A percentile compares a stretch with the other conserved stretches of the same genome.
These are phyloP conservation scores for Dictyostelium intermedium DNA, from an alignment of 78 protist species.

Conservation along the genomic window DNA sequence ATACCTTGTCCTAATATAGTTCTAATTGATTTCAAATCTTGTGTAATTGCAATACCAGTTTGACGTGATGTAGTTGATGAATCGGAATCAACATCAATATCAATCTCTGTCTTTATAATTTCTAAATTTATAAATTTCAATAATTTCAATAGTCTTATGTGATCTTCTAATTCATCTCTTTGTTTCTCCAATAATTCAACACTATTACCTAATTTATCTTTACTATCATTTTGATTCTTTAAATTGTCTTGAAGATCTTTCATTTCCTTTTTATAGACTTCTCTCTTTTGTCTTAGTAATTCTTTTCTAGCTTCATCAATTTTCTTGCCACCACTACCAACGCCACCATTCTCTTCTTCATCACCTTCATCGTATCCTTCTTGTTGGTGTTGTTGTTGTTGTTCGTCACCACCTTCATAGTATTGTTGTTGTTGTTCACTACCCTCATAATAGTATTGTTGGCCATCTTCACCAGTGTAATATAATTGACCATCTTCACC, in stretches of 20 bases:
- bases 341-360: constrained; percentile 1
- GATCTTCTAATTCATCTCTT: constrained; percentile 6
- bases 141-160: background rate
- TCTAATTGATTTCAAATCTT: constrained; percentile 36
- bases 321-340: background rate
- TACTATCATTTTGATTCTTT: constrained; percentile 11
- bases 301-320: constrained; percentile 15
- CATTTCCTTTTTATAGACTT: constrained; percentile 49
- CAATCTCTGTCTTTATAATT: constrained; percentile 28
- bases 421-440: constrained; percentile 11
- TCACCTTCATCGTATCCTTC: background rate
- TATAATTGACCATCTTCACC: background rate
- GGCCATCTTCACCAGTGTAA: background rate
- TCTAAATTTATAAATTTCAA: constrained; percentile 31
- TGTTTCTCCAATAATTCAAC: constrained; percentile 25
- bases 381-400: background rate
- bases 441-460: background rate
- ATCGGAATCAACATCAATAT: constrained; percentile 42
- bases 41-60: constrained; percentile 48
- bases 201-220: constrained; percentile 3
- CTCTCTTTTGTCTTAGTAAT: constrained; percentile 46
- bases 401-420: background rate
- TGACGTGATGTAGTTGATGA: constrained; percentile 36
- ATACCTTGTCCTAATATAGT: background rate
- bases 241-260: constrained; percentile 53